A percentile compares a stretch with the other conserved stretches of the same genome.
phyloP scores from a whole-genome alignment of 495 filamentous ascomycete species.

The Aspergillus nidulans region DNA sequence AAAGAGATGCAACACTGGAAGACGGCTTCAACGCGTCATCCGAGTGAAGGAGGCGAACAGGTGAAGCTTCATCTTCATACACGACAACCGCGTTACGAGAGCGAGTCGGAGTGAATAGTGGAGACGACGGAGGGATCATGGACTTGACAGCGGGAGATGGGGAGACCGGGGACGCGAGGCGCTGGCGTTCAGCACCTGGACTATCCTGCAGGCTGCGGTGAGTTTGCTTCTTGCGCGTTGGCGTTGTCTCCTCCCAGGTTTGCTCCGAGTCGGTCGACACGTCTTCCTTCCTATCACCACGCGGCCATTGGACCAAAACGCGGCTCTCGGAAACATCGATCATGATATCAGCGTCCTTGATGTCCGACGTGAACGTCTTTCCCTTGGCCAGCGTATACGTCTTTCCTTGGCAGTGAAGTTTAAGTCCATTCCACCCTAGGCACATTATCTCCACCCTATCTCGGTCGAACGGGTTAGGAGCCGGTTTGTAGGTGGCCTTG shows the following conservation, averaged over 20 bases:
- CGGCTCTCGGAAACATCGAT: conserved; percentile 91
- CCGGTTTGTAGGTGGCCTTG: conserved; percentile 75
- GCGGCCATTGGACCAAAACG: conserved; percentile 84
- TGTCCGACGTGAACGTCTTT: conserved; percentile 86
- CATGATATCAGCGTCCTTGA: conserved; percentile 87
- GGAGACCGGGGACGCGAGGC: conserved; percentile 66
- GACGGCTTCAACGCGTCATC: conserved; percentile 18
- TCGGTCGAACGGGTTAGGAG: conserved; percentile 56
- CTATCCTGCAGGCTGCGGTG: conserved; percentile 48
- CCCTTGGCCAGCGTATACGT: conserved; percentile 83
- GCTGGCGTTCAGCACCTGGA: conserved; percentile 59
- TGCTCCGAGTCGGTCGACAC: conserved; percentile 61
- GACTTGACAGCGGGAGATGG: conserved; percentile 59
- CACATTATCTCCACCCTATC: conserved; percentile 81
- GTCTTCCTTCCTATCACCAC: conserved; percentile 53
- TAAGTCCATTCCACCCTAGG: conserved; percentile 92
- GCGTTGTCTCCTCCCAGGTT: conserved; percentile 60
- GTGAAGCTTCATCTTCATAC: conserved; percentile 55
- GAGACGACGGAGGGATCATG: conserved; percentile 41
- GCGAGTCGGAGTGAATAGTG: conserved; percentile 36
- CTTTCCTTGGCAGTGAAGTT: conserved; percentile 85
- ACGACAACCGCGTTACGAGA: conserved; percentile 51
- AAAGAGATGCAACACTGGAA: conserved; percentile 25
- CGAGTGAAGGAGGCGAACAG: conserved; percentile 33
- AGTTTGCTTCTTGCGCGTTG: conserved; percentile 28